Conservation (phyloP, 23 red algal genomes). For the Pyropia haitanensis region DNA sequence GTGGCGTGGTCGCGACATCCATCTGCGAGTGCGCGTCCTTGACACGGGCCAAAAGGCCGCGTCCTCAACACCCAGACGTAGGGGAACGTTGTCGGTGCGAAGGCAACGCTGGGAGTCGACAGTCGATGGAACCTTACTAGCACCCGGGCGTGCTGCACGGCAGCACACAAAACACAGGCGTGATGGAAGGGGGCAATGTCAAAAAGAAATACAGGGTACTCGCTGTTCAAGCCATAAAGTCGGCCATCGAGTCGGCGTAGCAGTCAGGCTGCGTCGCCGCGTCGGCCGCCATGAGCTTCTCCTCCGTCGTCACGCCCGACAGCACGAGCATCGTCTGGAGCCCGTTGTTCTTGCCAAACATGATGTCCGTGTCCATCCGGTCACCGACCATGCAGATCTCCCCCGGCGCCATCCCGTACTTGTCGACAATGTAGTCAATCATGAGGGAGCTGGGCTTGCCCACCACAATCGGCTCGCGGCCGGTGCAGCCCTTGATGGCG, state of each 20-base stretch:
- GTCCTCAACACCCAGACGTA: too few relatives aligned
- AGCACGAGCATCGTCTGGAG: constrained; percentile 63
- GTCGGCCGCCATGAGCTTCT: constrained; percentile 32
- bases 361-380: constrained; percentile 92
- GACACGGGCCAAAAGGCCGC: too few relatives aligned
- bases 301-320: constrained; percentile 85
- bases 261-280: constrained; percentile 69
- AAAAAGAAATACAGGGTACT: constrained; percentile 3
- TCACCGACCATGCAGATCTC: constrained; percentile 99
- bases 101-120: too few relatives aligned
- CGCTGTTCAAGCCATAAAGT: constrained; percentile 45
- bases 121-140: too few relatives aligned
- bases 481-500: constrained; percentile 94
- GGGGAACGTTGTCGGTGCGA: too few relatives aligned
- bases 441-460: constrained; percentile 91
- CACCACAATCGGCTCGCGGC: constrained; percentile 87
- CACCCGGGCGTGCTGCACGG: too few relatives aligned
- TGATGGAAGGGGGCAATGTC: not conserved
- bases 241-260: constrained; percentile 77
- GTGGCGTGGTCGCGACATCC: too few relatives aligned
- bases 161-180: not conserved
- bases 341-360: constrained; percentile 98
- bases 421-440: constrained; percentile 93
- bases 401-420: constrained; percentile 47
- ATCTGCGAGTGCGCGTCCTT: too few relatives aligned